Evolutionary conservation across 108 stramenopile species (phyloP).

Genomic region (Nitzschia sp.): DNA sequence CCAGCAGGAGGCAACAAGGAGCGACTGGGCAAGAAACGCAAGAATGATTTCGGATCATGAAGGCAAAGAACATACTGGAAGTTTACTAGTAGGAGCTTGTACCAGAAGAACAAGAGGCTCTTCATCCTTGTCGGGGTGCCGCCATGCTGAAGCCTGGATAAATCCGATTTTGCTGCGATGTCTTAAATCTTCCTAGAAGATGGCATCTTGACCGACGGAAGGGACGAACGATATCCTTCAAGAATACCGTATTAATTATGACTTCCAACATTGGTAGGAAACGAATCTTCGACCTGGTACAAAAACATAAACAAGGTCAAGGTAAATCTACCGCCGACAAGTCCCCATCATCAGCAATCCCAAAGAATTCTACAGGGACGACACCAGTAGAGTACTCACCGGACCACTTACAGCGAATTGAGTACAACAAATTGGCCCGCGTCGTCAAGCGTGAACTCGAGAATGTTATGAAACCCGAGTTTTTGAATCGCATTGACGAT

Average conservation of each 20-base stretch:
- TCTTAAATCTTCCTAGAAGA: conserved; percentile 95
- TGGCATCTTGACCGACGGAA: conserved; percentile 95
- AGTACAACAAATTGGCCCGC: conserved; percentile 56
- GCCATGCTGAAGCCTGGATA: no score
- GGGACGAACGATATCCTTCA: conserved; percentile 94
- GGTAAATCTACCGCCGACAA: conserved; percentile 10
- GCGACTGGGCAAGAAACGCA: no score
- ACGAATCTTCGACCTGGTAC: conserved; percentile 51
- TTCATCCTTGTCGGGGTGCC: no score
- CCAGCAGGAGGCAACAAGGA: no score
- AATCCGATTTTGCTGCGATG: no score
- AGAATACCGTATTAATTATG: conserved; percentile 92
- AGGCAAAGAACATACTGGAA: no score
- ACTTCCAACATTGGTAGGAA: conserved; percentile 93
- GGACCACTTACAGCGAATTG: conserved; percentile 18
- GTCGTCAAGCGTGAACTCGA: conserved; percentile 86
- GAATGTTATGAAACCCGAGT: conserved; percentile 92
- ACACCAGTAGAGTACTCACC: no score
- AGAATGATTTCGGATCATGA: no score
- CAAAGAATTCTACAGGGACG: no score
- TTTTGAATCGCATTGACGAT: conserved; percentile 93
- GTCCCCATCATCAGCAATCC: no score
- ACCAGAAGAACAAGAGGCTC: no score
- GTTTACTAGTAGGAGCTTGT: no score
- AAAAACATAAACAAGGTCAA: conserved; percentile 23